These are phyloP conservation scores for Coelastrella sp. DNA, from an alignment of 139 green algal species.

Conservation along the genomic window DNA sequence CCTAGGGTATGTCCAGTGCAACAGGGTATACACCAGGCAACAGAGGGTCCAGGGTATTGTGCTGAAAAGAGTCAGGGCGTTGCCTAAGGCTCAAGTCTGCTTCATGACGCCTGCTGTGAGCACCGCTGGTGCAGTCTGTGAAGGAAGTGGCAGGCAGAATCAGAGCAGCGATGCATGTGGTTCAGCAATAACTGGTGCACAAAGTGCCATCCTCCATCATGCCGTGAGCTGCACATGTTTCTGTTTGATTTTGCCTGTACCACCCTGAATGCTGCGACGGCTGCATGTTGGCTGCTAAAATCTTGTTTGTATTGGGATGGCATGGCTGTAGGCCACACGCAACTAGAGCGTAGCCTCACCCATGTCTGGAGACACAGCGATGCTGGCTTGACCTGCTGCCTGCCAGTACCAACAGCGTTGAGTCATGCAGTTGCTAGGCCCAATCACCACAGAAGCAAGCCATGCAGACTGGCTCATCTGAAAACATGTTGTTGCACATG, in stretches of 20 bases:
- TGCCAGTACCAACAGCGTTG: neutral
- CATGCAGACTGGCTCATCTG: neutral
- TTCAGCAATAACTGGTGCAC: neutral
- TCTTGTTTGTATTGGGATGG: neutral
- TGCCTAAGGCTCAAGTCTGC: slow-evolving; percentile 57
- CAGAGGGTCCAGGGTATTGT: slow-evolving; percentile 59
- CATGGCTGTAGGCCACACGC: too few relatives aligned
- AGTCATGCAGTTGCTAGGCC: neutral
- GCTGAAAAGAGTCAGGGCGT: slow-evolving; percentile 60
- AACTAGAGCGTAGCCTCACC: neutral
- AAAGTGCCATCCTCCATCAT: neutral
- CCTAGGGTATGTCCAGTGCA: slow-evolving; percentile 49
- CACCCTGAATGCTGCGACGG: neutral
- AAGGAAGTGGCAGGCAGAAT: neutral
- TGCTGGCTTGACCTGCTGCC: neutral
- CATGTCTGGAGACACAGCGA: neutral
- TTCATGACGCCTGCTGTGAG: neutral
- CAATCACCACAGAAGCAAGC: neutral
- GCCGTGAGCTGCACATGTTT: neutral
- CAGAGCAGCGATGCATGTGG: neutral
- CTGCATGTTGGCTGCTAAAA: neutral
- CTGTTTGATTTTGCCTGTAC: neutral
- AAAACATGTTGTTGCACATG: neutral
- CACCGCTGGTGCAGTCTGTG: slow-evolving; percentile 24
- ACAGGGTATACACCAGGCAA: slow-evolving; percentile 50